Base-by-base conservation (phyloP, 768 basidiomycete genomes). In the Leccinum imitatum region DNA sequence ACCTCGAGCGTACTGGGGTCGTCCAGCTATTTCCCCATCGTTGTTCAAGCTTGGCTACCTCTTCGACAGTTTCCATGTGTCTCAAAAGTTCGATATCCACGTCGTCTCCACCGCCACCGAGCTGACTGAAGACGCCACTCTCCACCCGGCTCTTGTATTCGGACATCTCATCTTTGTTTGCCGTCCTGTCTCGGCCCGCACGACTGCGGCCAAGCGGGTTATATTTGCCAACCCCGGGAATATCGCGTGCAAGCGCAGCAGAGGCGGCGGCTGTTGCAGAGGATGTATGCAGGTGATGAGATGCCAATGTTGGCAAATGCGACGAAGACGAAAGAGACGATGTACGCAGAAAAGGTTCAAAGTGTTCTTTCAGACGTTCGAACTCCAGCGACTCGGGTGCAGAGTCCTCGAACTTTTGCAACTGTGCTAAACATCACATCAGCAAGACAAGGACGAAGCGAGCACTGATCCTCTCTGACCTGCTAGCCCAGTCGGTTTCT, bases 401-500 rank as follows among this genome's bases (percentile, higher is more conserved):
- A 23, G 88, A 87, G 67, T 95, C 92, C 79, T 96, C 91, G 59
- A 82, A 84, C 75, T 90, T 93, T 71, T 97, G 95, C 27, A 98
- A 77, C 72, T 98, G 96, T 19, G 89, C 95, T 98, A 48, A 47
- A 50, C 15, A 37, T 31, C 27, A 9, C 52, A 54, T 61, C 57
- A 67, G 48, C 35, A 21, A 41, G 53, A 30, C n/a, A 4, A 35
- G 54, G 33, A 30, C 15, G 37, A 15, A 19, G 15, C 21, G 27
- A 15, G 53, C 41, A 51, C 19, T 23, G 23, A 23, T 35, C 7
- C 10, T 68, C 86, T 64, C 86, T 64, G 60, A 96, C 96, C 85
- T 60, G 95, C 95, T 30, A 99, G 84, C 15, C 96, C 95, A 1
- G 95, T 97, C 1, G 95, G 92, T 71, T 98, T 99, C 69, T 98